A percentile compares a stretch with the other conserved stretches of the same genome.
These are phyloP conservation scores for Backusella sp. DNA, from an alignment of 192 early-diverging fungal species.

Conservation along the genomic window DNA sequence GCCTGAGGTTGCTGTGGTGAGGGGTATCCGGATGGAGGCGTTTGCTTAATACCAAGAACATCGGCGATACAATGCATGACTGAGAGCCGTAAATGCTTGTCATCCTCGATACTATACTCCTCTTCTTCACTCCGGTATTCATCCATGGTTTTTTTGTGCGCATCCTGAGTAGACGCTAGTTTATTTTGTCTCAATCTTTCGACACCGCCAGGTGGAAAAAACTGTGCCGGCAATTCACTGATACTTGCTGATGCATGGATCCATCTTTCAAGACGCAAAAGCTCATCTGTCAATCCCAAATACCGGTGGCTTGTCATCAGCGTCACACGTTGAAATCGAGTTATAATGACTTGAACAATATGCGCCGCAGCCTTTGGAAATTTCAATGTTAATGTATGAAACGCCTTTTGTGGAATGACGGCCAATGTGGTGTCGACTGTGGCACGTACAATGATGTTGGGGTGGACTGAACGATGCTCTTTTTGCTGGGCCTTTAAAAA, in stretches of 20 bases:
- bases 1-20: not conserved
- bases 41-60: conserved; percentile 44
- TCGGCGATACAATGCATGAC: conserved; percentile 62
- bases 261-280: conserved; percentile 80
- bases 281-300: conserved; percentile 80
- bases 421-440: conserved; percentile 86
- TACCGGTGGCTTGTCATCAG: conserved; percentile 89
- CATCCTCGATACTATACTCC: conserved; percentile 53
- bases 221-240: conserved; percentile 47
- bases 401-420: conserved; percentile 93
- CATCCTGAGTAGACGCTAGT: conserved; percentile 7
- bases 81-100: conserved; percentile 53
- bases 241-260: conserved; percentile 70
- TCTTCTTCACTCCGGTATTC: not conserved
- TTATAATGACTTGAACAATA: conserved; percentile 93
- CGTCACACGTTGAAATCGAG: conserved; percentile 93
- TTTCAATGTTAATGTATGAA: conserved; percentile 81
- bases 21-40: not conserved
- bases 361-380: conserved; percentile 91
- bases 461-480: conserved; percentile 47
- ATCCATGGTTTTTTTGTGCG: not conserved
- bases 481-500: not conserved
- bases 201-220: conserved; percentile 50
- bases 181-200: conserved; percentile 48
- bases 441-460: conserved; percentile 81